Evolutionary conservation across 2,329 filamentous ascomycete genomes (phyloP), one percentile per base, ranked within the genome.

Genomic region (Chrysosporium keratinophilum): DNA sequence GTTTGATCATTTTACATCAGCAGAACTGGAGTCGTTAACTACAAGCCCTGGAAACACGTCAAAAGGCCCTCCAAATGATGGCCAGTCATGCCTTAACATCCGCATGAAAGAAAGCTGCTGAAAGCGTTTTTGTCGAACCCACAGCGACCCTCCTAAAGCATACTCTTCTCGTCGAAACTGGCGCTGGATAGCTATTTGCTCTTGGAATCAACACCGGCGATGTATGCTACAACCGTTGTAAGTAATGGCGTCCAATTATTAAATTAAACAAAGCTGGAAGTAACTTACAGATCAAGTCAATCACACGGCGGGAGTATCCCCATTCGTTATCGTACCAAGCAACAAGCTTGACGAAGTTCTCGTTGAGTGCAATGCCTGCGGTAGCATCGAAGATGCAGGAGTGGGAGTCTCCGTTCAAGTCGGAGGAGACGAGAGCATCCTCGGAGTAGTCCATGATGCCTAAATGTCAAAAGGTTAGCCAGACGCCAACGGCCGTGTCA

Each of bases 261-360:
- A 34, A 43, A 14, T 20, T 19, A 43, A 7, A 12, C n/a, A 19
- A 3, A 4, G 12, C 7, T 5, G 12, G 10, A n/a, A 50, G 41
- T 9, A 20, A 65, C 69, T 68, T 68, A 73, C 70, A 58, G 60
- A 74, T 70, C 67, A 93, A 85, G 76, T 93, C 87, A 64, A 90
- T 78, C 68, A 90, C 87, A 83, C 87, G 93, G 79, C 90, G 90
- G 75, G 87, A 94, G 86, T 98, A 97, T 70, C 90, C 93, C 89
- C 90, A 96, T 83, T 97, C 91, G 82, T 97, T 97, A 82, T 95
- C 89, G 78, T 95, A 95, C 93, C 91, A 97, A 68, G 84, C 84
- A 73, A 96, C 86, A 60, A 98, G 82, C 87, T 98, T 98, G 82
- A 95, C 84, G 74, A 97, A 97, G 84, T 96, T 90, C 69, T 89